Percentiles rank a stretch among this genome's conserved stretches.
Evolutionary conservation across 169 alveolate genomes (phyloP).

Genomic region (Hepatocystis sp.): DNA sequence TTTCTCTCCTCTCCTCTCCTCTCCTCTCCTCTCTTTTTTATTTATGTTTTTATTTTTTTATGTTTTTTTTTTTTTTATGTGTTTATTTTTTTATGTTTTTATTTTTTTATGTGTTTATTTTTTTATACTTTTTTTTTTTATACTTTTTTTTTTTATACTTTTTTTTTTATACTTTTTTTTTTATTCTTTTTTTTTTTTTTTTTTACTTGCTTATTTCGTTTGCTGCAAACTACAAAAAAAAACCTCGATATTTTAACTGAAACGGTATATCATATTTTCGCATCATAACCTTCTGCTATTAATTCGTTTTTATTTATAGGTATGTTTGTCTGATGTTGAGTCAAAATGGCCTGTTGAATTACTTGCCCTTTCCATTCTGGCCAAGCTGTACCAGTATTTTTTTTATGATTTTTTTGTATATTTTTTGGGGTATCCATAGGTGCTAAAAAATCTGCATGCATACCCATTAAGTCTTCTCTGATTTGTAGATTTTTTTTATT

Average conservation of each 20-base stretch:
- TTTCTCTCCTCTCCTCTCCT: background rate
- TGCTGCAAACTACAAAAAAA: too few relatives aligned
- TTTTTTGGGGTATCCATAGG: conserved; percentile 83
- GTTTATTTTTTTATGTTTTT: background rate
- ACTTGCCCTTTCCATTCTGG: conserved; percentile 95
- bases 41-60: background rate
- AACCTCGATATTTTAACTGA: too few relatives aligned
- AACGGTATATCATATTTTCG: conserved; percentile 83
- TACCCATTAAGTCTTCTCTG: conserved; percentile 89
- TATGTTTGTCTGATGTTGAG: conserved; percentile 91
- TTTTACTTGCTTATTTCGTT: too few relatives aligned
- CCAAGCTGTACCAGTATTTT: conserved; percentile 90
- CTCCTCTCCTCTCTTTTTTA: background rate
- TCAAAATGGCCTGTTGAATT: conserved; percentile 91
- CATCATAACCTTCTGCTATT: conserved; percentile 93
- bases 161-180: conserved; percentile 2
- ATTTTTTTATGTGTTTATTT: background rate
- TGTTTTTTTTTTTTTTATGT: background rate
- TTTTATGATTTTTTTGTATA: conserved; percentile 75
- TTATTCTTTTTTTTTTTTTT: background rate
- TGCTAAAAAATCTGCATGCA: conserved; percentile 89
- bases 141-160: background rate
- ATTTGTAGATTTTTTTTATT: conserved; percentile 81
- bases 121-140: too few relatives aligned
- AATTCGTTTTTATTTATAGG: conserved; percentile 90